Percentiles rank a stretch among this genome's conserved stretches.
Conservation (phyloP, 495 filamentous ascomycete genomes). For the Aspergillus egyptiacus region DNA sequence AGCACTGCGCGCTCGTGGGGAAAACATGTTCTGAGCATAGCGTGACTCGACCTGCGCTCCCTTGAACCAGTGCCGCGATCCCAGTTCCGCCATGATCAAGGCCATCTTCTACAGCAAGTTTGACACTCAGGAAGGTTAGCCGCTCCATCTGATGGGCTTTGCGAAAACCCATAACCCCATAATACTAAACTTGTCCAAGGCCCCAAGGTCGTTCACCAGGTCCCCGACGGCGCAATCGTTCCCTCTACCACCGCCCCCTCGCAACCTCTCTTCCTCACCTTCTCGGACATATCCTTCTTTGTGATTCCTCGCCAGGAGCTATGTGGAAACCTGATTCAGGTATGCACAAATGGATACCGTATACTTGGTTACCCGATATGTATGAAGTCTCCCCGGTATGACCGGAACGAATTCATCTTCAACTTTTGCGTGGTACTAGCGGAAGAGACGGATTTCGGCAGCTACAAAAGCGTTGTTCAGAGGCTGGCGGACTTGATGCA, state of each 20-base stretch:
- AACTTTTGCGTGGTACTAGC: slow-evolving; percentile 87
- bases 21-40: not conserved
- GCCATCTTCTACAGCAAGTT: slow-evolving; percentile 95
- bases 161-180: not conserved
- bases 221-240: slow-evolving; percentile 64
- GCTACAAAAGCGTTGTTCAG: slow-evolving; percentile 75
- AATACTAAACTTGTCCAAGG: slow-evolving; percentile 45
- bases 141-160: not conserved
- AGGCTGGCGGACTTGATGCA: slow-evolving; percentile 81
- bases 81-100: slow-evolving; percentile 60
- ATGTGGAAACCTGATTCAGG: slow-evolving; percentile 73
- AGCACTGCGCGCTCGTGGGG: not conserved
- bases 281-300: slow-evolving; percentile 75
- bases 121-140: slow-evolving; percentile 75
- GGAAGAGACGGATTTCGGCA: slow-evolving; percentile 58
- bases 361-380: slow-evolving; percentile 87
- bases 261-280: slow-evolving; percentile 68
- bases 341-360: slow-evolving; percentile 68
- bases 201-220: slow-evolving; percentile 58
- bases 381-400: slow-evolving; percentile 67
- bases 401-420: slow-evolving; percentile 96
- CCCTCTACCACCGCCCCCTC: slow-evolving; percentile 45
- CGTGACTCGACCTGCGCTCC: not conserved
- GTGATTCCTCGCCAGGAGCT: slow-evolving; percentile 90
- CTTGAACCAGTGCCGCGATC: slow-evolving; percentile 1